Base-by-base conservation (phyloP, 306 rosid genomes). In the Fragaria iinumae region DNA sequence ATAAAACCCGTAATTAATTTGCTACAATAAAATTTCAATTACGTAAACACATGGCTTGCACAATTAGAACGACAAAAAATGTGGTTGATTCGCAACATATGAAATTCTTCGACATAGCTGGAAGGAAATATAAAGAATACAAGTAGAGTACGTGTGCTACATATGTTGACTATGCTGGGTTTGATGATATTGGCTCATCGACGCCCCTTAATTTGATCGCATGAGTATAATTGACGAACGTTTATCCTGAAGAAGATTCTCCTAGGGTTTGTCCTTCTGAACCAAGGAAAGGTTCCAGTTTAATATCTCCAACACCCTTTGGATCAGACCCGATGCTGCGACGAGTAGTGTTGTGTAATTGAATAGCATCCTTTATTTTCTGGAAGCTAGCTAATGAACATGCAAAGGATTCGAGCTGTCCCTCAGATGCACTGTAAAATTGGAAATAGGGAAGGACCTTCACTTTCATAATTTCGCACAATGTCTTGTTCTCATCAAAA, bases 311-410 rank as follows among this genome's bases (percentile, higher is more conserved):
- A 48, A 91, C 85, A 67, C 93, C 93, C 80, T 52, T 83, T 38
- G 41, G 41, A 38, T 38, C 41, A 36, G 97, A 96, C 64, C 97
- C 99, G 57, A 96, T 92, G 90, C 97, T 96, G 96, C 98, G 89
- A 53, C 97, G 88, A 76, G 88, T 97, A 29, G 99, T 96, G 88
- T 86, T 96, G 85, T 96, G 99, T 60, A 72, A 86, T 87, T 70
- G 62, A 62, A 96, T 88, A 60, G 99, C 98, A 60, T 96, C 99
- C 89, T 92, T 96, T 82, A 92, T 84, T 81, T 89, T 96, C 87
- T 96, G 99, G 82, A 96, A 91, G 96, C 91, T 96, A 56, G 96
- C 93, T 63, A 92, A 97, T 66, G 98, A 96, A 86, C 99, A 96
- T 11, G 99, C 91, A 86, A 96, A 96, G 38, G 99, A 84, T 80